Evolutionary conservation across 371 early-diverging fungal genomes (phyloP), one percentile per base, ranked within the genome.

Genomic region (Apophysomyces sp.): DNA sequence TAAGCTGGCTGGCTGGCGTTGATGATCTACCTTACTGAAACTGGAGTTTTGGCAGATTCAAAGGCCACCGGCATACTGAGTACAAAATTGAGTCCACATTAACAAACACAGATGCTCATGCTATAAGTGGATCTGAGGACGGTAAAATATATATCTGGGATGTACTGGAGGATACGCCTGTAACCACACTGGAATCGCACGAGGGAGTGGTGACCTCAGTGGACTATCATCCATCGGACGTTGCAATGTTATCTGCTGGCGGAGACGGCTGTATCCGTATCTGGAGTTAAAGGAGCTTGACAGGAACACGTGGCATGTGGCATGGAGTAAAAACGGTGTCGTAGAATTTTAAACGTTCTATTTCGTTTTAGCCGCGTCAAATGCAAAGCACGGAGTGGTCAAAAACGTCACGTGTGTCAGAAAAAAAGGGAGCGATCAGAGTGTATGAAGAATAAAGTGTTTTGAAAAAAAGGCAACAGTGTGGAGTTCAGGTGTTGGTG

Each of bases 41-140:
- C 29, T n/a, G 41, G 9, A 44, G 29, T 3, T 29, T 30, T 4
- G 55, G 27, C 44, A 90, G 89, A 8, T 94, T 90, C 64, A 82
- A 81, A 32, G 96, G 96, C 0, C 96, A 96, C 71, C 77, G 75
- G 55, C 93, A 94, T 61, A 69, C 62, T n/a, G 73, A 87, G 52
- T 95, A 93, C 67, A 86, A 91, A 32, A 69, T 95, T 13, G 81
- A 81, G 3, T 86, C 90, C 9, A 76, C 84, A 16, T 71, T 96
- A 5, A 78, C 87, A 30, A 84, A 86, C 58, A 85, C 82, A 32
- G 94, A 93, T 63, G 85, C 90, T 0, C 68, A 86, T 65, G 92
- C 93, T 2, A 77, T 94, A 36, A 90, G 93, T 57, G 98, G 98
- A 4, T 92, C 93, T 24, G 97, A 97, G 67, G 94, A 96, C 63